Evolutionary conservation across 192 early-diverging fungal genomes (phyloP), one percentile per base, ranked within the genome.

Genomic region (Mortierella alpina): DNA sequence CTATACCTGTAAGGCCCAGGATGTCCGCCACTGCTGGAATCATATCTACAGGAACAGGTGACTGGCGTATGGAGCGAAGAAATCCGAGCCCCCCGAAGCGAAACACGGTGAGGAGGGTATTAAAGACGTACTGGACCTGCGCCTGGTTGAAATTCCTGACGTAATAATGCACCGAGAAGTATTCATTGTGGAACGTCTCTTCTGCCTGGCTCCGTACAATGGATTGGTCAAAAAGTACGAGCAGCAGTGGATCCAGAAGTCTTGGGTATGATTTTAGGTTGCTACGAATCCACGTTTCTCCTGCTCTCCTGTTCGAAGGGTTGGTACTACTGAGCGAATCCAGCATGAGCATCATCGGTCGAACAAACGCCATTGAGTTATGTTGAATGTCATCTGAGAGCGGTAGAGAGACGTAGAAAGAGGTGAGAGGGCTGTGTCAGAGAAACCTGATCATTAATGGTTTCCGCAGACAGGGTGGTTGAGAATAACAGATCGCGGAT

Each of bases 281-380:
- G 53, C 86, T 89, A 44, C 91, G 84, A 47, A 94, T 87, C 92
- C 92, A 94, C 7, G 84, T 86, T 57, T 94, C 92, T 39, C 91
- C 92, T 14, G 86, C 87, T 40, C 90, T 83, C 44, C 85, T 83
- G 60, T 90, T 82, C 0, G 85, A 73, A 0, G 88, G 86, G 54
- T 84, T 86, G 31, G 84, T 72, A 41, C 88, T 89, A 40, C 84
- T 70, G 47, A 94, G 80, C 49, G 88, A 83, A 66, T 97, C 96
- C 9, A 97, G 74, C 56, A 94, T 89, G 9, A 97, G 66, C 68
- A 96, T 92, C 84, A 96, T 87, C 5, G 93, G 90, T 59, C 94
- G 81, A 2, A 91, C 85, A 76, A 96, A 96, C 1, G 85, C 81
- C 44, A 87, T 65, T 2, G 77, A 72, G 14, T 72, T 58, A 44